Percentiles rank a stretch among this genome's conserved stretches.
Conservation (phyloP, 2,329 filamentous ascomycete species). For the Diaporthe capsici region DNA sequence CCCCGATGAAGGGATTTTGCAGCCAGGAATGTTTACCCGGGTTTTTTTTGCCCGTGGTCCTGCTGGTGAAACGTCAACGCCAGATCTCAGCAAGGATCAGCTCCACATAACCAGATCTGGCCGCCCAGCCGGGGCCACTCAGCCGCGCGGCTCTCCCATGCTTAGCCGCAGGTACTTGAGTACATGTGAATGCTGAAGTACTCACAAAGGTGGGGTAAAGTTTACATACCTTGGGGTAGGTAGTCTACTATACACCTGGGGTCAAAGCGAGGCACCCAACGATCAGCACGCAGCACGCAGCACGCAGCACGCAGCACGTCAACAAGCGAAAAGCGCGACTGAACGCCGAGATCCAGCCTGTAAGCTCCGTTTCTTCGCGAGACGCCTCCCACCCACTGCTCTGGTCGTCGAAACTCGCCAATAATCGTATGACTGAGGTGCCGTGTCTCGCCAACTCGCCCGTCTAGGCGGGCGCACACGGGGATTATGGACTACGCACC, state of each 20-base stretch:
- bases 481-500: slow-evolving; percentile 71
- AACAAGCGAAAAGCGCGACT: neutral
- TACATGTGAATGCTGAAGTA: neutral
- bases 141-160: slow-evolving; percentile 29
- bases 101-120: slow-evolving; percentile 27
- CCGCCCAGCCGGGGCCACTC: slow-evolving; percentile 7
- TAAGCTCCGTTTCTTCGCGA: neutral
- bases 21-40: slow-evolving; percentile 1
- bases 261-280: neutral
- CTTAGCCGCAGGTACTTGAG: slow-evolving; percentile 31
- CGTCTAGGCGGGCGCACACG: slow-evolving; percentile 2
- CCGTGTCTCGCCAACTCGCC: neutral
- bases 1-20: neutral
- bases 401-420: neutral
- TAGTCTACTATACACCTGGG: neutral
- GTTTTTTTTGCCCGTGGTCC: neutral
- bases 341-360: neutral
- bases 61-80: slow-evolving; percentile 22
- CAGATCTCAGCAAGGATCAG: slow-evolving; percentile 31
- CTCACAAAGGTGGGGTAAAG: slow-evolving; percentile 2
- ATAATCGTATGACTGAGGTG: neutral
- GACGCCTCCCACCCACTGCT: neutral
- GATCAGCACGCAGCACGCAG: neutral
- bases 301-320: neutral
- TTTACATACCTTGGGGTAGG: neutral